Evolutionary conservation across 2,329 filamentous ascomycete species (phyloP).

Genomic region (Cladosporium sp.): DNA sequence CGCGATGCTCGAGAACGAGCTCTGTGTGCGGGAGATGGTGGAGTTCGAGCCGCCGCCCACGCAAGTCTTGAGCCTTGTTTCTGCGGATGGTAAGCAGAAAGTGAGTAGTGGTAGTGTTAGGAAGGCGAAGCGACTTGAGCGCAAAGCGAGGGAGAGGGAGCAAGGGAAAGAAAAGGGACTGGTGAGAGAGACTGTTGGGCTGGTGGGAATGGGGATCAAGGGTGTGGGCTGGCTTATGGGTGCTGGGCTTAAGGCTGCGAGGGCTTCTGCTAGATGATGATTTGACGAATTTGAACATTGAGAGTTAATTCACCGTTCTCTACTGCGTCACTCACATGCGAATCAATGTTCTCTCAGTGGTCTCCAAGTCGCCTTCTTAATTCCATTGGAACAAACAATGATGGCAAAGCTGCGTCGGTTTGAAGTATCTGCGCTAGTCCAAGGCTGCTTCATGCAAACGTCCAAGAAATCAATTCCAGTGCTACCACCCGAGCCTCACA

Average conservation of each 20-base stretch:
- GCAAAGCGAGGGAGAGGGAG: conserved; percentile 29
- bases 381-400: too few species aligned
- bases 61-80: conserved; percentile 15
- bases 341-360: neutral
- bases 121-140: conserved; percentile 22
- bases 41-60: conserved; percentile 39
- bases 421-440: neutral
- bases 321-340: neutral
- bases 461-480: neutral
- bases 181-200: conserved; percentile 42
- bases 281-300: neutral
- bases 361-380: neutral
- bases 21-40: conserved; percentile 27
- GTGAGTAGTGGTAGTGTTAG: neutral
- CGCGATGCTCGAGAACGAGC: conserved; percentile 47
- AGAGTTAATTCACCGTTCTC: neutral
- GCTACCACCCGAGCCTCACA: neutral
- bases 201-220: conserved; percentile 47
- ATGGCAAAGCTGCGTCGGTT: neutral
- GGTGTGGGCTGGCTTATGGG: conserved; percentile 46
- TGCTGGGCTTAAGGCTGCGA: conserved; percentile 45
- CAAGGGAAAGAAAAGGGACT: conserved; percentile 42
- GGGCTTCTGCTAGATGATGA: conserved; percentile 10
- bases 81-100: conserved; percentile 28
- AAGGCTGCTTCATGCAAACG: too few species aligned